Evolutionary conservation across 257 asterid species (phyloP).

Genomic region (Striga asiatica): DNA sequence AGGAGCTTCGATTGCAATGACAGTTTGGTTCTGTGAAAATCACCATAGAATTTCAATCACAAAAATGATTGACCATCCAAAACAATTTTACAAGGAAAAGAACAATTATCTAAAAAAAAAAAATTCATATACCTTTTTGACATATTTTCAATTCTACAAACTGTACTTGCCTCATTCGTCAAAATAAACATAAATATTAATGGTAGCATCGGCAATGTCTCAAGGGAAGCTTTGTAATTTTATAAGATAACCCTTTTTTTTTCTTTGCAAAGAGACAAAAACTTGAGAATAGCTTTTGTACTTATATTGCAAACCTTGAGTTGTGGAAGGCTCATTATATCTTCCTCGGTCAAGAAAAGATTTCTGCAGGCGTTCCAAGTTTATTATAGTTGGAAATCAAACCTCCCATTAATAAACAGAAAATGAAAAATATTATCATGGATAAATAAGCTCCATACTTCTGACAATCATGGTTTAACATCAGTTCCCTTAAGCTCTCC

Average conservation of each 20-base stretch:
- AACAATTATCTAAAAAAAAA: too few relatives aligned
- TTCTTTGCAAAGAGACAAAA: background rate
- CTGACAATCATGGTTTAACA: slow-evolving; percentile 31
- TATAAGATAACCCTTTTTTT: background rate
- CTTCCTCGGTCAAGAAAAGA: slow-evolving; percentile 55
- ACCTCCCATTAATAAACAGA: slow-evolving; percentile 3
- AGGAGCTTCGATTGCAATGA: slow-evolving; percentile 67
- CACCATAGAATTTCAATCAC: slow-evolving; percentile 9
- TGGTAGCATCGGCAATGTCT: background rate
- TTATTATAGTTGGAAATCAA: slow-evolving; percentile 9
- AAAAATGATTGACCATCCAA: too few relatives aligned
- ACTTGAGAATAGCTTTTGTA: background rate
- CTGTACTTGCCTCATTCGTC: background rate
- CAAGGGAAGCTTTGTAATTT: background rate
- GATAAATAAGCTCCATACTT: slow-evolving; percentile 36
- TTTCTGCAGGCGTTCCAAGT: slow-evolving; percentile 38
- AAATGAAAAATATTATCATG: background rate
- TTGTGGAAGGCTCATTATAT: slow-evolving; percentile 50
- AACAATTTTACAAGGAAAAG: too few relatives aligned
- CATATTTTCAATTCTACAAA: background rate
- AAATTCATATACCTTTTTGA: background rate
- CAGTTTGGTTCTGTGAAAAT: slow-evolving; percentile 46
- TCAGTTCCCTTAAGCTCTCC: slow-evolving; percentile 37
- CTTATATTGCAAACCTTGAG: slow-evolving; percentile 36
- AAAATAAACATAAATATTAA: background rate